Conservation (phyloP, 345 rosid species). For the Acer campestre region DNA sequence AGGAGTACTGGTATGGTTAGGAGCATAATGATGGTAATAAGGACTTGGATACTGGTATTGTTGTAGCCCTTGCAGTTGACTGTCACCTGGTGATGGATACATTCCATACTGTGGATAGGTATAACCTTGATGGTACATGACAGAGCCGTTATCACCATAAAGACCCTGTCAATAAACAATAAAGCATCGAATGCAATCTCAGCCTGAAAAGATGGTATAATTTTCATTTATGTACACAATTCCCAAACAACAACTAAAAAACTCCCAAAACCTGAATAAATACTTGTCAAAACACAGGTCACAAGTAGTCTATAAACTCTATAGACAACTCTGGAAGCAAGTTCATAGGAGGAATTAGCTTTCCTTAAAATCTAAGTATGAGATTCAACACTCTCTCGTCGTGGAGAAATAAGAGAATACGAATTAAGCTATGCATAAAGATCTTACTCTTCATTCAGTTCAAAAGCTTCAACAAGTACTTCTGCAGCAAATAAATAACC, state of each 20-base stretch:
- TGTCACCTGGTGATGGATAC: slow-evolving; percentile 41
- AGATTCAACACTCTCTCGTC: neutral
- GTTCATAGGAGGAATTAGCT: neutral
- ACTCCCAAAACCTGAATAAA: neutral
- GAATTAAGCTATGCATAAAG: neutral
- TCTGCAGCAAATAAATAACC: neutral
- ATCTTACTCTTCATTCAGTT: neutral
- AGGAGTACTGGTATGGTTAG: slow-evolving; percentile 16
- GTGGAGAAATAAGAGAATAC: neutral
- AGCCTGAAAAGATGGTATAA: neutral
- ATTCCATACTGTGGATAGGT: slow-evolving; percentile 49
- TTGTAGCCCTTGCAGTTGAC: slow-evolving; percentile 41
- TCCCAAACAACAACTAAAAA: neutral
- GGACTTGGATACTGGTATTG: slow-evolving; percentile 57
- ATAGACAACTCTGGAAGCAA: neutral
- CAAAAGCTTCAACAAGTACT: neutral
- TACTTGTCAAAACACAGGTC: neutral
- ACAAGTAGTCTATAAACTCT: neutral
- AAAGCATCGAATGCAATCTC: slow-evolving; percentile 16
- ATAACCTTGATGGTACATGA: slow-evolving; percentile 46
- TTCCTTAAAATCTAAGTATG: neutral
- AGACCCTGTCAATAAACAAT: slow-evolving; percentile 35
- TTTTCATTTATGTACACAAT: neutral
- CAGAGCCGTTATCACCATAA: slow-evolving; percentile 43
- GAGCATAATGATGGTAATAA: slow-evolving; percentile 37